Base-by-base conservation (phyloP, 495 filamentous ascomycete species). In the Diplogelasinospora grovesii region DNA sequence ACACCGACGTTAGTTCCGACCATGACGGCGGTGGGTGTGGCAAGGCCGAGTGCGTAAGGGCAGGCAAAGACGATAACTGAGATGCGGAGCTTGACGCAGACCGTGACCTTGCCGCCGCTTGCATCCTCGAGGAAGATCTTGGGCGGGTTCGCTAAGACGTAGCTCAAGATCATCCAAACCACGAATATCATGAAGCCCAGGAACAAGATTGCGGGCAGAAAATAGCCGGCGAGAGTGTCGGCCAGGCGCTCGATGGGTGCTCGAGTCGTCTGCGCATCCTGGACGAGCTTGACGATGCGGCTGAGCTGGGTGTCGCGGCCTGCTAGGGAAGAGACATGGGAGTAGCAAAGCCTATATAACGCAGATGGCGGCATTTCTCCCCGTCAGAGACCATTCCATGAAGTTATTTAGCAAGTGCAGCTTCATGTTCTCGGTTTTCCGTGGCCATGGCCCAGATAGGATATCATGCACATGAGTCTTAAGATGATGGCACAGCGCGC, bases 61-160 rank as follows among this genome's bases (percentile, higher is more conserved):
- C 92, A 98, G 5, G 92, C 92, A 61, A 98, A 95, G 14, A 96
- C 92, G 57, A 98, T 94, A 39, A 98, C 92, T 0, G 92, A 90
- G 49, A 98, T 98, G 59, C 92, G 96, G 9, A 98, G 78, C 66
- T 98, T 90, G 35, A 97, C 66, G 56, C 92, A 98, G 3, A 98
- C 85, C 87, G 96, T 95, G 34, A 95, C 67, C 53, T 81, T 84
- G 16, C 92, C 92, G 39, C 92, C 92, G 50, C 80, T 84, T 22
- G 74, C 76, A 26, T 80, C 77, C 38, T 82, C 70, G n/a, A 81
- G 58, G 65, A 98, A 98, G 23, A 97, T 85, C 53, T 79, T 74
- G 10, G 92, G 92, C n/a, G 89, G 89, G 52, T 86, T 61, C 1
- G 70, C 45, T 11, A 97, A 66, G 4, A 87, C 68, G 57, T 95